Evolutionary conservation across 768 basidiomycete species (phyloP), one percentile per base, ranked within the genome.

Genomic region (Pisolithus tinctorius): DNA sequence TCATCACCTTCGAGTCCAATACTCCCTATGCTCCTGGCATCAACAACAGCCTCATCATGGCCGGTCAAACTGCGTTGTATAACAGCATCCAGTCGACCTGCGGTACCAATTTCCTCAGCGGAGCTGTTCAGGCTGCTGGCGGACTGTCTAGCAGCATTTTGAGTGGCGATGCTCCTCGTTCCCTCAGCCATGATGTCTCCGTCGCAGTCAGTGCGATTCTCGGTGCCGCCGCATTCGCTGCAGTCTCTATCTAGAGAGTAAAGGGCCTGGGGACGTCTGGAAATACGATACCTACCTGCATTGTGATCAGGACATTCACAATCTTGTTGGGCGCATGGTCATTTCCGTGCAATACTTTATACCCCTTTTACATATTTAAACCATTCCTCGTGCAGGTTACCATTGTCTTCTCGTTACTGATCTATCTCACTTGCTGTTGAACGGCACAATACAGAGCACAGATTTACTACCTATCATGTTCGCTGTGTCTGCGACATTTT

Each of bases 1-100:
- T 89, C 77, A 83, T 90, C 67, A 67, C 72, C 51, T 94, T 80
- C 68, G 88, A 93, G 71, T 78, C 81, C 39, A 65, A 67, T 50
- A 69, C 73, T 41, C 86, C 86, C 1, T 97, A 92, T 66, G 88
- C 78, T 7, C 80, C 86, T 27, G 93, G 95, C 46, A 61, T 96
- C 26, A 48, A 55, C 52, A 74, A 76, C 59, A 88, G 84, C 60
- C 64, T 73, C 13, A 72, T 97, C 49, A 72, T 98, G 42, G 62
- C 71, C 29, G 78, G 77, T 44, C 93, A 97, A 69, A 37, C 68
- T 14, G 62, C 57, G 7, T 76, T 98, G 36, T 95, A 89, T 78
- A 58, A 61, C 20, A 79, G 71, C 51, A 73, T 93, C 58, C 63
- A 71, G 39, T 56, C 57, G 50, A 84, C 74, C 38, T 99, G 95